Evolutionary conservation across 2,329 filamentous ascomycete genomes (phyloP).

Genomic region (Colletotrichum sp.): DNA sequence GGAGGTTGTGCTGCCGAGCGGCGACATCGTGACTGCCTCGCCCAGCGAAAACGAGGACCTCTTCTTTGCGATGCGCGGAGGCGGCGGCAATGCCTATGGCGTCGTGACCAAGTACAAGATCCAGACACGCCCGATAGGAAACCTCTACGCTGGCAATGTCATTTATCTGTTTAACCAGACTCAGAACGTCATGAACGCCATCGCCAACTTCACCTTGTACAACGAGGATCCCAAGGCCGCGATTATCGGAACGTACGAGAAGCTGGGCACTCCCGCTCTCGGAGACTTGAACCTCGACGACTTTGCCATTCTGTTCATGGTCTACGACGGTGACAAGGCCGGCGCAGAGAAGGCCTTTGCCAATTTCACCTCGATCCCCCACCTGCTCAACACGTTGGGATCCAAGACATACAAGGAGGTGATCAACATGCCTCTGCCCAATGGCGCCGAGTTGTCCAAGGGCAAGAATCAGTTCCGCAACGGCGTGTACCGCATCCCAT

Average conservation of each 20-base stretch:
- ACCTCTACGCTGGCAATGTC: not conserved
- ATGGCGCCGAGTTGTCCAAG: not conserved
- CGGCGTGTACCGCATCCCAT: not conserved
- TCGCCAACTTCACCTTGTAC: not conserved
- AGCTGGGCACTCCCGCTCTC: not conserved
- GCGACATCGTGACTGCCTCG: not conserved
- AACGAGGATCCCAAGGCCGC: not conserved
- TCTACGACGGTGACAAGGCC: not conserved
- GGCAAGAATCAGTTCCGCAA: not conserved
- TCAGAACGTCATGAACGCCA: not conserved
- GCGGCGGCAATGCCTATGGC: not conserved
- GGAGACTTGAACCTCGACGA: not conserved
- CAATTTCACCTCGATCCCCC: not conserved
- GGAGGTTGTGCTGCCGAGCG: not conserved
- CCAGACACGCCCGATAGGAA: not conserved
- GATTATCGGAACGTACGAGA: not conserved
- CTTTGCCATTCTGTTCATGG: not conserved
- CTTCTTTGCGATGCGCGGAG: not conserved
- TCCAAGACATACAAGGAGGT: not conserved
- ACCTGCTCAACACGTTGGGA: not conserved
- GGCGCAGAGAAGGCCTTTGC: not conserved
- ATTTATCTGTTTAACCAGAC: not conserved
- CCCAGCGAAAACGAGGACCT: not conserved
- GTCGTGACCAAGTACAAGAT: not conserved
- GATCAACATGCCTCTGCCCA: not conserved